These are phyloP conservation scores for Floccularia luteovirens DNA, from an alignment of 768 basidiomycete genomes.

Conservation along the genomic window DNA sequence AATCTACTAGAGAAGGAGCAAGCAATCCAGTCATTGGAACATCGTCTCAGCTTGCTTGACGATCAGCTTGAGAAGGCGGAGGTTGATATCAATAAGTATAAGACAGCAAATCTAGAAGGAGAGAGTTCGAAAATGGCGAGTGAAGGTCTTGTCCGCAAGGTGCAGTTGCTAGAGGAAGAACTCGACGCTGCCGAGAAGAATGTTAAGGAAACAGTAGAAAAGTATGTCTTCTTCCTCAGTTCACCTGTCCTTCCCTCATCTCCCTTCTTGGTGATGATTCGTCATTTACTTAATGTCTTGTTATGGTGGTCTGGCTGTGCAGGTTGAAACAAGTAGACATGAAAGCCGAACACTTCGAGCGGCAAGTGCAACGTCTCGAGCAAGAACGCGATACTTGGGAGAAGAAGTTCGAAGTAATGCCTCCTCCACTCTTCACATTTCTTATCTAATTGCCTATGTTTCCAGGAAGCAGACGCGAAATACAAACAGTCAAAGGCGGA, in stretches of 20 bases:
- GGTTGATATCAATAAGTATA: slow-evolving; percentile 52
- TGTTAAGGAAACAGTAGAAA: slow-evolving; percentile 92
- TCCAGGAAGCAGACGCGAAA: slow-evolving; percentile 67
- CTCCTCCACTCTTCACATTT: slow-evolving; percentile 3
- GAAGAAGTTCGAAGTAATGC: slow-evolving; percentile 81
- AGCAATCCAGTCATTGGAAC: slow-evolving; percentile 71
- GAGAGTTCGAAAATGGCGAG: slow-evolving; percentile 64
- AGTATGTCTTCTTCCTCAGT: too few species aligned
- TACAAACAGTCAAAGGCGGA: slow-evolving; percentile 71
- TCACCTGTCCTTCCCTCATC: neutral
- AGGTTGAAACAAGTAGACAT: slow-evolving; percentile 96
- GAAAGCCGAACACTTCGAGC: slow-evolving; percentile 98
- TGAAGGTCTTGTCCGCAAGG: slow-evolving; percentile 74
- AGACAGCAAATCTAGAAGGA: slow-evolving; percentile 57
- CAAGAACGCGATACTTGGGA: slow-evolving; percentile 92
- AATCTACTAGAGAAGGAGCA: slow-evolving; percentile 76
- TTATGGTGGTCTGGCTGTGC: slow-evolving; percentile 6
- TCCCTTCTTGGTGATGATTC: neutral
- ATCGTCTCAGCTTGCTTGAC: slow-evolving; percentile 62
- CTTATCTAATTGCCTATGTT: slow-evolving; percentile 5
- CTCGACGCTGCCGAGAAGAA: slow-evolving; percentile 95
- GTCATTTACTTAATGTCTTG: neutral
- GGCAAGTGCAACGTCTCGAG: slow-evolving; percentile 79
- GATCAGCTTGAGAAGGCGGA: slow-evolving; percentile 68
- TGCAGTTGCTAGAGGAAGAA: slow-evolving; percentile 91